Conservation (phyloP, 495 filamentous ascomycete genomes). For the Peziza echinospora region DNA sequence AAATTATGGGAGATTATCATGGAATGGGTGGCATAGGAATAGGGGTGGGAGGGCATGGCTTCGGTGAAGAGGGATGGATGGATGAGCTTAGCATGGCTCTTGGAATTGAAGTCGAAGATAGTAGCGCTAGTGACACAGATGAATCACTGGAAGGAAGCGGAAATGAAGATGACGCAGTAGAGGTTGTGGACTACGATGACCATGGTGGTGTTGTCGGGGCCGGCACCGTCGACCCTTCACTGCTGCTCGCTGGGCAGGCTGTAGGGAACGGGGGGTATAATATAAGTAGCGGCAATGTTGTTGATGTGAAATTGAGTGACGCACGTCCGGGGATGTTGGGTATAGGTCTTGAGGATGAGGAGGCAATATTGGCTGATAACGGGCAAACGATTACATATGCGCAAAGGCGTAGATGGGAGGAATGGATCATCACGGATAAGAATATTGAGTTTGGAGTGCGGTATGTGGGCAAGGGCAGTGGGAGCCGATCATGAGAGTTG, state of each 20-base stretch:
- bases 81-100: not conserved
- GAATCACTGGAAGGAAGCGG: not conserved
- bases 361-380: conserved; percentile 1
- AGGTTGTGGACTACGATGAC: not conserved
- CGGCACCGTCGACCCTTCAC: too few relatives aligned
- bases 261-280: not conserved
- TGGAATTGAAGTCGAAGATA: not conserved
- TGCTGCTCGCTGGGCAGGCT: not conserved
- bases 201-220: too few relatives aligned
- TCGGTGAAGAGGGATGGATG: conserved; percentile 2
- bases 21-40: not conserved
- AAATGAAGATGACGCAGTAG: not conserved
- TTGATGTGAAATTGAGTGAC: not conserved
- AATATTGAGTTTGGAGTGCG: not conserved
- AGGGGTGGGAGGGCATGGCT: not conserved
- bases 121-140: not conserved
- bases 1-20: too few relatives aligned
- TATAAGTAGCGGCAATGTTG: not conserved
- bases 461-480: too few relatives aligned
- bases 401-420: conserved; percentile 2
- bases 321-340: not conserved
- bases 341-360: conserved; percentile 1
- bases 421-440: not conserved
- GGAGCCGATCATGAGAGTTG: too few relatives aligned
- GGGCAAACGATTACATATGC: not conserved